These are phyloP conservation scores for Smallanthus sonchifolius DNA, from an alignment of 129 eudicot genomes.

Conservation along the genomic window DNA sequence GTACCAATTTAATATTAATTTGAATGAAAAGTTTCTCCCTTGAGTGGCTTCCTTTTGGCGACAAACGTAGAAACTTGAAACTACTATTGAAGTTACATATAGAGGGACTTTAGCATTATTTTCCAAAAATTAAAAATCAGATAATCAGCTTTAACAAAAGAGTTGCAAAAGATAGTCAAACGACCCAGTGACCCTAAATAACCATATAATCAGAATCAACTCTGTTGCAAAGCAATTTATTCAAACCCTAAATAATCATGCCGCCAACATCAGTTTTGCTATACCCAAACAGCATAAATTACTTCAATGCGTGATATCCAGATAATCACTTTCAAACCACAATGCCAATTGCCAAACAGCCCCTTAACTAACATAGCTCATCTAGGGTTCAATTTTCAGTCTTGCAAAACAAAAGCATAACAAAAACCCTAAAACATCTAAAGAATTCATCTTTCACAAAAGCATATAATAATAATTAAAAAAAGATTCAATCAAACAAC, in stretches of 20 bases:
- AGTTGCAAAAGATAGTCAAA: no score
- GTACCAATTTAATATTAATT: not conserved
- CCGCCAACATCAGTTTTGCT: not conserved
- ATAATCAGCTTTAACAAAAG: no score
- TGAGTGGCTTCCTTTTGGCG: not conserved
- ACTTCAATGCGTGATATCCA: not conserved
- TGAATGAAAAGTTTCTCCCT: not conserved
- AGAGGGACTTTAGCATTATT: not conserved
- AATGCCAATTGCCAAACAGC: not conserved
- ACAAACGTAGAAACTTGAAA: not conserved
- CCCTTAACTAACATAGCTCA: not conserved
- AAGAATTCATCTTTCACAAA: not conserved
- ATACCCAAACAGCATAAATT: not conserved
- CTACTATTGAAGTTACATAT: not conserved
- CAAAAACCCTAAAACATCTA: slow-evolving; percentile 8
- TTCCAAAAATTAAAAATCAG: no score
- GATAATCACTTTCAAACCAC: not conserved
- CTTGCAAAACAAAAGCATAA: not conserved
- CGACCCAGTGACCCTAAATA: not conserved
- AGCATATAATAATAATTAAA: not conserved
- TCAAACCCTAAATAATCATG: not conserved
- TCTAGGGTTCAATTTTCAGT: not conserved
- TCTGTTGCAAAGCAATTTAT: not conserved
- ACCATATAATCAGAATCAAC: not conserved
- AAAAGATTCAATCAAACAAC: not conserved